Conservation (phyloP, 331 rosid genomes). For the Erythrophleum ivorense region DNA sequence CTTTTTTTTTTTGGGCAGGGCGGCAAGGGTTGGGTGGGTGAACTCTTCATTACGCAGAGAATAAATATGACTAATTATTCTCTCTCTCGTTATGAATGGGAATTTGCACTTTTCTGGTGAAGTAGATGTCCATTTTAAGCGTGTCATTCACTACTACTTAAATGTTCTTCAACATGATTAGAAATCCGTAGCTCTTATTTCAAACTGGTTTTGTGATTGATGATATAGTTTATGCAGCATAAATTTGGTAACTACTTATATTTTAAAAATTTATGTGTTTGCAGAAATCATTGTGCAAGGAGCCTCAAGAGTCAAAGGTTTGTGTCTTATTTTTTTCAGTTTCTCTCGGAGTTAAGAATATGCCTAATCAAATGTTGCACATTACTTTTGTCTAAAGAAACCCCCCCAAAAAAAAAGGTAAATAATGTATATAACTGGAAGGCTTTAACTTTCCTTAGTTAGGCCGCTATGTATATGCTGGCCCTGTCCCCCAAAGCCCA, state of each 20-base stretch:
- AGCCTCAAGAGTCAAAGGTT: constrained; percentile 84
- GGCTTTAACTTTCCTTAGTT: constrained; percentile 22
- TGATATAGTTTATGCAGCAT: neutral
- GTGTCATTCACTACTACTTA: no score
- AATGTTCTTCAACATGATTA: no score
- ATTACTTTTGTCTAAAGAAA: constrained; percentile 4
- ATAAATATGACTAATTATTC: no score
- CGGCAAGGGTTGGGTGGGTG: no score
- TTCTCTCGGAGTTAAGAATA: constrained; percentile 34
- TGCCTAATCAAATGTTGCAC: constrained; percentile 7
- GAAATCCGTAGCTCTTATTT: no score
- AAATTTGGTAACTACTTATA: neutral
- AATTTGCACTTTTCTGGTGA: neutral
- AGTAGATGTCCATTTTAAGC: neutral
- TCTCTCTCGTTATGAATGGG: neutral
- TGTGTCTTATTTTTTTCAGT: constrained; percentile 33
- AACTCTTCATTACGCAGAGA: no score
- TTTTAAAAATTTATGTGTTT: constrained; percentile 33
- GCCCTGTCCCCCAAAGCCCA: constrained; percentile 1
- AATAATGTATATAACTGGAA: constrained; percentile 15
- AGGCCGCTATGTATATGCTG: constrained; percentile 14
- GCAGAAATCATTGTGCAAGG: constrained; percentile 87
- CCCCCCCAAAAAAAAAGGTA: no score
- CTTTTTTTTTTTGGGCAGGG: no score
- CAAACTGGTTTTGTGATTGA: no score